A percentile compares a stretch with the other conserved stretches of the same genome.
phyloP scores from a whole-genome alignment of 441 rosid species.

The Breynia disticha region DNA sequence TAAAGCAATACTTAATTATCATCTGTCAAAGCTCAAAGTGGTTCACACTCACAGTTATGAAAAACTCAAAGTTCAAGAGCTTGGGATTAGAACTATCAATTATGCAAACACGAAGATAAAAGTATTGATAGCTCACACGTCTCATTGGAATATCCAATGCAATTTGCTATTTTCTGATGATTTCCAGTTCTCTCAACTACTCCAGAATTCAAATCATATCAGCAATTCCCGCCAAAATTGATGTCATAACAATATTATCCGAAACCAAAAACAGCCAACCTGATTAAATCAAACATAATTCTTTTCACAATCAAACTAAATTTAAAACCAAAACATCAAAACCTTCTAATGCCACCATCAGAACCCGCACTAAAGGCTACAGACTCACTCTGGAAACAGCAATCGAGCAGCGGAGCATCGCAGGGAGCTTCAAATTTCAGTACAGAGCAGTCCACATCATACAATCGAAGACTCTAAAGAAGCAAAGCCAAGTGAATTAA shows the following conservation, averaged over 20 bases:
- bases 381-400: slow-evolving; percentile 59
- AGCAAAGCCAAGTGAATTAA: not conserved
- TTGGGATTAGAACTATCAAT: too few species aligned
- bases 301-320: not conserved
- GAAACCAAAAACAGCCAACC: not conserved
- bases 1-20: slow-evolving; percentile 13
- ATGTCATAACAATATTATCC: slow-evolving; percentile 2
- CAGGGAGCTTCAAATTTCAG: slow-evolving; percentile 40
- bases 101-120: slow-evolving; percentile 3
- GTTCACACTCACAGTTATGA: too few species aligned
- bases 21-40: too few species aligned
- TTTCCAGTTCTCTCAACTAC: slow-evolving; percentile 34
- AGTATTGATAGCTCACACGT: slow-evolving; percentile 35
- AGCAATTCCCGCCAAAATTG: slow-evolving; percentile 11
- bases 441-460: slow-evolving; percentile 50
- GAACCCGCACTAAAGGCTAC: slow-evolving; percentile 45
- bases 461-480: slow-evolving; percentile 56
- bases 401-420: slow-evolving; percentile 60
- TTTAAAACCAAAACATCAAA: not conserved
- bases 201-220: slow-evolving; percentile 58
- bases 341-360: slow-evolving; percentile 71
- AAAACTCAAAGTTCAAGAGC: too few species aligned
- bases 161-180: slow-evolving; percentile 60
- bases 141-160: slow-evolving; percentile 43
- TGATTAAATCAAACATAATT: not conserved